phyloP scores from a whole-genome alignment of 345 rosid genomes.

The Hibiscus trionum region DNA sequence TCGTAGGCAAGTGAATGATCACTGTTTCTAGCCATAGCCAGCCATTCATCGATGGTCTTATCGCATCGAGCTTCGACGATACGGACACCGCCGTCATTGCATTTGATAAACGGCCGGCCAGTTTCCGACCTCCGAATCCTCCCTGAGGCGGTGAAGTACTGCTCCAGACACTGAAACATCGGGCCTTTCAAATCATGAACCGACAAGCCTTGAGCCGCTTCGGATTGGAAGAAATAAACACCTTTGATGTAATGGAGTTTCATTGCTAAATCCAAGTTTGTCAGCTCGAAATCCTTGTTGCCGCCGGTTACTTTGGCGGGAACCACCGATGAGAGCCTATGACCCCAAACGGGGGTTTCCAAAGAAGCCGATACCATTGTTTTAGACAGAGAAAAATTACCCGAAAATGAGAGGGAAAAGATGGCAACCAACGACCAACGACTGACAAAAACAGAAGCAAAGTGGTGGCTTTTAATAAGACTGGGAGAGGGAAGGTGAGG shows the following conservation, averaged over 20 bases:
- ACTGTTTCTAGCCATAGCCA: slow-evolving; percentile 8
- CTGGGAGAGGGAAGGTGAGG: background rate
- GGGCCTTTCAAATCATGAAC: slow-evolving; percentile 33
- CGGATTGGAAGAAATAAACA: slow-evolving; percentile 45
- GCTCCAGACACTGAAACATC: slow-evolving; percentile 35
- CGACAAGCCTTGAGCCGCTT: slow-evolving; percentile 31
- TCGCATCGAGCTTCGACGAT: slow-evolving; percentile 40
- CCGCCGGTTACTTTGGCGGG: slow-evolving; percentile 42
- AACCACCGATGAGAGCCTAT: slow-evolving; percentile 51
- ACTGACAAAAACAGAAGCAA: background rate
- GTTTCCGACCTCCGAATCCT: slow-evolving; percentile 46
- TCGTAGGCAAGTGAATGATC: slow-evolving; percentile 25
- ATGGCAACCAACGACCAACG: no score
- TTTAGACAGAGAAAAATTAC: background rate
- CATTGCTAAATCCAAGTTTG: slow-evolving; percentile 57
- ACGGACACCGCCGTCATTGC: slow-evolving; percentile 76
- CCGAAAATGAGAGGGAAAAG: background rate
- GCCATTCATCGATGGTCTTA: slow-evolving; percentile 46
- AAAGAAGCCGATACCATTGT: background rate
- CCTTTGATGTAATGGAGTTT: slow-evolving; percentile 69
- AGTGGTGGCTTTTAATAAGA: background rate
- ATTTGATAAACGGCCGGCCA: slow-evolving; percentile 52
- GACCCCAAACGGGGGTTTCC: slow-evolving; percentile 23
- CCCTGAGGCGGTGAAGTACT: slow-evolving; percentile 34
- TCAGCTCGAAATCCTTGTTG: slow-evolving; percentile 31